These are phyloP conservation scores for Cantharellus cinnabarinus DNA, from an alignment of 768 basidiomycete genomes.

Conservation along the genomic window DNA sequence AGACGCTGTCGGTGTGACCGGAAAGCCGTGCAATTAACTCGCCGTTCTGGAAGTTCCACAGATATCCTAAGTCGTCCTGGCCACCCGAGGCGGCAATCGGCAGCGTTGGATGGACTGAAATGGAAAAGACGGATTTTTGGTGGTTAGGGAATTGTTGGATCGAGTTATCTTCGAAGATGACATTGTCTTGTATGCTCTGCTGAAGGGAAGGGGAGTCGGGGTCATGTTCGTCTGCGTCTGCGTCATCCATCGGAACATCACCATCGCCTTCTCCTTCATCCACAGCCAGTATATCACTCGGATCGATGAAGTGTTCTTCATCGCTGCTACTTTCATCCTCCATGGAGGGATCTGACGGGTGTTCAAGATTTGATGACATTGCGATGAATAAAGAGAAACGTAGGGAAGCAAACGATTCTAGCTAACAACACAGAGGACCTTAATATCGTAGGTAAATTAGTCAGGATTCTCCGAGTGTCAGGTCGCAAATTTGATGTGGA, in stretches of 20 bases:
- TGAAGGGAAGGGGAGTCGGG: constrained; percentile 7
- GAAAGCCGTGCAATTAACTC: constrained; percentile 65
- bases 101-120: constrained; percentile 63
- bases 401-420: background rate
- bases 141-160: constrained; percentile 53
- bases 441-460: background rate
- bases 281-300: constrained; percentile 45
- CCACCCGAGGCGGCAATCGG: constrained; percentile 81
- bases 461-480: background rate
- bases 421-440: background rate
- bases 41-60: constrained; percentile 76
- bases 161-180: constrained; percentile 36
- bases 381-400: background rate
- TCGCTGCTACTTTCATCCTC: no score
- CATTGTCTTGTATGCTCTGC: constrained; percentile 7
- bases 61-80: constrained; percentile 84
- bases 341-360: no score
- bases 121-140: constrained; percentile 57
- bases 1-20: constrained; percentile 87
- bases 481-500: background rate
- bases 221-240: constrained; percentile 17
- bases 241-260: constrained; percentile 47
- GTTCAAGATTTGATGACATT: constrained; percentile 1
- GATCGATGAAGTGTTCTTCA: constrained; percentile 39
- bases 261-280: constrained; percentile 33